Conservation (phyloP, 202 grass and related monocot species). For the Saccharum hybrid region DNA sequence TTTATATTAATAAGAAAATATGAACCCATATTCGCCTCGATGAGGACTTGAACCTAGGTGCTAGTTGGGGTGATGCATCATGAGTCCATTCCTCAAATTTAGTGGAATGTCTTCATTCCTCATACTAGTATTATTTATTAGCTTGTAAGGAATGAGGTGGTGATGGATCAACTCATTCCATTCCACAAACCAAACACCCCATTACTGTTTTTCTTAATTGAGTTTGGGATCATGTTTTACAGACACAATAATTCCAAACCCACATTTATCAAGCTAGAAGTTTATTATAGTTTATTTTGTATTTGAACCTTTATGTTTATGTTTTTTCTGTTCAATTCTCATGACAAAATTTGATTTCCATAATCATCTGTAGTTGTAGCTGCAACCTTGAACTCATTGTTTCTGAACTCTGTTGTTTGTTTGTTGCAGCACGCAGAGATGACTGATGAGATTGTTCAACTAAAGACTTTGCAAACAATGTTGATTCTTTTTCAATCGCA, state of each 20-base stretch:
- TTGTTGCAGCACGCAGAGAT: constrained; percentile 83
- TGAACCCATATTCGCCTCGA: not conserved
- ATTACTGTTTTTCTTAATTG: constrained; percentile 32
- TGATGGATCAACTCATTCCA: not conserved
- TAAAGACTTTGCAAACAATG: constrained; percentile 96
- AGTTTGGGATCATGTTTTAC: constrained; percentile 23
- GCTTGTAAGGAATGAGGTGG: not conserved
- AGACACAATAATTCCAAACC: not conserved
- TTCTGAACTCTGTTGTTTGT: constrained; percentile 42
- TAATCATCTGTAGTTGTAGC: constrained; percentile 41
- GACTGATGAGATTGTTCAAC: constrained; percentile 92
- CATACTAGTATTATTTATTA: constrained; percentile 3
- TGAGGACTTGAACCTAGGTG: not conserved
- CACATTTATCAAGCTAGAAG: constrained; percentile 3
- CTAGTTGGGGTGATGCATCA: not conserved
- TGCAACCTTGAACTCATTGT: constrained; percentile 37
- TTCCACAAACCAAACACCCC: not conserved
- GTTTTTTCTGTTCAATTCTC: constrained; percentile 30
- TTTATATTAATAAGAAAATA: not conserved
- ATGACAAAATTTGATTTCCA: constrained; percentile 24
- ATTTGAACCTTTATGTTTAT: constrained; percentile 3
- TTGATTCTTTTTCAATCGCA: constrained; percentile 95
- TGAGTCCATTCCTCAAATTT: not conserved
- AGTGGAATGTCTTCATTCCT: not conserved
- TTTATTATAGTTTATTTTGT: constrained; percentile 31